Conservation (phyloP, 768 basidiomycete species). For the Cystobasidium tubakii region DNA sequence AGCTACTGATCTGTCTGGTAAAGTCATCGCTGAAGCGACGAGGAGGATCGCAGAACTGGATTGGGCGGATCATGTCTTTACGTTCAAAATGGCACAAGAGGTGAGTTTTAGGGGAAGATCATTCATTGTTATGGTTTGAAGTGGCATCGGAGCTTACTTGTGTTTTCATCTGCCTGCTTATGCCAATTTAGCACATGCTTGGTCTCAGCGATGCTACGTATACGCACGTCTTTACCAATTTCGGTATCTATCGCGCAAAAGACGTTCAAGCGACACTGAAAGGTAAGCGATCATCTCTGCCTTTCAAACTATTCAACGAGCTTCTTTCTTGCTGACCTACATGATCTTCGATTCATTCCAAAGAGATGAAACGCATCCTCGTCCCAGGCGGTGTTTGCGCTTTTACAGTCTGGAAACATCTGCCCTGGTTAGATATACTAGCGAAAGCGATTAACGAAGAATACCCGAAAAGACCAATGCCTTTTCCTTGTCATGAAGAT, state of each 20-base stretch:
- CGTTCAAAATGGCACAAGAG: slow-evolving; percentile 20
- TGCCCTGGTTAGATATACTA: slow-evolving; percentile 22
- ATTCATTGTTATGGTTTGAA: background rate
- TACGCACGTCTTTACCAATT: slow-evolving; percentile 22
- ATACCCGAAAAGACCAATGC: background rate
- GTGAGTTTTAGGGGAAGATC: background rate
- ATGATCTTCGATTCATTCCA: too few species aligned
- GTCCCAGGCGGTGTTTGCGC: slow-evolving; percentile 23
- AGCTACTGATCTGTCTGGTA: slow-evolving; percentile 14
- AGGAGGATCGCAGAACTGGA: slow-evolving; percentile 1
- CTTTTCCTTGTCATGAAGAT: slow-evolving; percentile 12
- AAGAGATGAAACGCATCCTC: slow-evolving; percentile 21
- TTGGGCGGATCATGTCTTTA: slow-evolving; percentile 23
- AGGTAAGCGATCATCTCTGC: slow-evolving; percentile 1
- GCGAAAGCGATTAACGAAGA: background rate
- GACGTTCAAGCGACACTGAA: slow-evolving; percentile 5
- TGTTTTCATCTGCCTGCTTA: slow-evolving; percentile 2
- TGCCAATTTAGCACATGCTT: slow-evolving; percentile 25
- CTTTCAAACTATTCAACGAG: background rate
- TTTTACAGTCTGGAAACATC: slow-evolving; percentile 29
- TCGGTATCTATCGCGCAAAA: slow-evolving; percentile 23
- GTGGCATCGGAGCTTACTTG: too few species aligned
- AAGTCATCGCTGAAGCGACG: background rate
- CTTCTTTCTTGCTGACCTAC: too few species aligned
- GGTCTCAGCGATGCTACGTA: background rate